Evolutionary conservation across 2,329 filamentous ascomycete genomes (phyloP).

Genomic region (Alternaria hordeiaustralica): DNA sequence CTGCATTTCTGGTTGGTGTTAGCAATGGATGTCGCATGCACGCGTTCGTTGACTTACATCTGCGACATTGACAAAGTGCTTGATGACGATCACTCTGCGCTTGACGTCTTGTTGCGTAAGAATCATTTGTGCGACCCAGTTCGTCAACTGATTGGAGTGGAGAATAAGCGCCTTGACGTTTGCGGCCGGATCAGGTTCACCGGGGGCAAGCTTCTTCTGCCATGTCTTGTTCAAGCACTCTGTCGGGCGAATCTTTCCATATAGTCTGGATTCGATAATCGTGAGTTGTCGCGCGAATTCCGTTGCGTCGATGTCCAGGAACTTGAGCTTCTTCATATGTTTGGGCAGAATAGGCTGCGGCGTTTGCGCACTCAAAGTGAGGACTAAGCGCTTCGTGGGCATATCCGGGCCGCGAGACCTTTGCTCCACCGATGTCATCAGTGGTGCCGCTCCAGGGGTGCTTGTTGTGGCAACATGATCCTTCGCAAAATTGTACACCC

Average conservation of each 20-base stretch:
- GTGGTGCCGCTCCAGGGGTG: conserved; percentile 82
- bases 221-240: conserved; percentile 99
- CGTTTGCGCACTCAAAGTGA: conserved; percentile 81
- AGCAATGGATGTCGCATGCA: conserved; percentile 18
- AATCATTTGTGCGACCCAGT: conserved; percentile 99
- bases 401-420: conserved; percentile 87
- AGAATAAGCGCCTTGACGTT: conserved; percentile 97
- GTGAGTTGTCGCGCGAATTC: conserved; percentile 98
- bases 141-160: conserved; percentile 98
- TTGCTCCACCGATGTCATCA: conserved; percentile 89
- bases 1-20: conserved; percentile 79
- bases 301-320: conserved; percentile 92
- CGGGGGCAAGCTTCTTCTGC: conserved; percentile 90
- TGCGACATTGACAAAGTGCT: conserved; percentile 95
- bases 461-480: conserved; percentile 93
- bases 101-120: conserved; percentile 92
- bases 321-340: conserved; percentile 99
- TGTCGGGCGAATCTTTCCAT: conserved; percentile 93
- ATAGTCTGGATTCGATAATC: conserved; percentile 92
- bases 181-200: conserved; percentile 82
- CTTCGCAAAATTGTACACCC: conserved; percentile 88
- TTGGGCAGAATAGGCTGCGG: conserved; percentile 92
- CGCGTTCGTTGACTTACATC: conserved; percentile 69
- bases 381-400: conserved; percentile 82
- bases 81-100: conserved; percentile 95